A percentile compares a stretch with the other conserved stretches of the same genome.
These are phyloP conservation scores for Phaffomyces opuntiae DNA, from an alignment of 805 yeast genomes.

Conservation along the genomic window DNA sequence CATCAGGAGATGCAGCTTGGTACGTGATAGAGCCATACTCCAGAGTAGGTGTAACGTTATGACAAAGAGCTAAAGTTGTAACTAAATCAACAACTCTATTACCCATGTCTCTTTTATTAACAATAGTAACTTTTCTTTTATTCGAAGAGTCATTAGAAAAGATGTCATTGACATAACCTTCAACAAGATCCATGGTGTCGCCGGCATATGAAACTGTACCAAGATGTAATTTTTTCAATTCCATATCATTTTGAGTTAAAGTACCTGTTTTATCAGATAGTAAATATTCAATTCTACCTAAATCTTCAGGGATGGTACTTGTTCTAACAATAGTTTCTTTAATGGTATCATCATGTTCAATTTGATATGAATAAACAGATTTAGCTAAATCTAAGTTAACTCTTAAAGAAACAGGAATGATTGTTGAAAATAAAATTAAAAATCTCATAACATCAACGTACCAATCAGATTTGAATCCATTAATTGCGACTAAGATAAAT, in stretches of 20 bases:
- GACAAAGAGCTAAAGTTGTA: conserved; percentile 85
- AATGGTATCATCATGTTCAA: conserved; percentile 78
- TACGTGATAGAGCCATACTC: conserved; percentile 72
- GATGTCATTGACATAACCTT: conserved; percentile 45
- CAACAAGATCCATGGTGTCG: conserved; percentile 86
- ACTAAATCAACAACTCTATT: conserved; percentile 74
- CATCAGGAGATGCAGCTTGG: conserved; percentile 99
- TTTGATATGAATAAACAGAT: conserved; percentile 91
- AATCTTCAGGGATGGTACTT: conserved; percentile 95
- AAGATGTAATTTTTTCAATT: conserved; percentile 82
- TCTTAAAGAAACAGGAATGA: conserved; percentile 91
- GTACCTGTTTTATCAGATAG: conserved; percentile 96
- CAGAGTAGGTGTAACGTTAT: conserved; percentile 90
- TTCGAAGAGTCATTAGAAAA: conserved; percentile 7
- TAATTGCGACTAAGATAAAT: conserved; percentile 66
- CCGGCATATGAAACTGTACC: conserved; percentile 91
- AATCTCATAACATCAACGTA: conserved; percentile 87
- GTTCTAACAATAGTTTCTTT: conserved; percentile 91
- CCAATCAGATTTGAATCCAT: conserved; percentile 75
- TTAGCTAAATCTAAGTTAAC: conserved; percentile 94
- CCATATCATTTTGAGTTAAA: conserved; percentile 97
- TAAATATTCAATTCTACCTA: conserved; percentile 91
- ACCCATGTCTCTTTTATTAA: conserved; percentile 61
- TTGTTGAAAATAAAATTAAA: conserved; percentile 85
- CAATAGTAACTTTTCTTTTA: conserved; percentile 15